Base-by-base conservation (phyloP, 2,329 filamentous ascomycete species). In the Teratosphaeria gauchensis region DNA sequence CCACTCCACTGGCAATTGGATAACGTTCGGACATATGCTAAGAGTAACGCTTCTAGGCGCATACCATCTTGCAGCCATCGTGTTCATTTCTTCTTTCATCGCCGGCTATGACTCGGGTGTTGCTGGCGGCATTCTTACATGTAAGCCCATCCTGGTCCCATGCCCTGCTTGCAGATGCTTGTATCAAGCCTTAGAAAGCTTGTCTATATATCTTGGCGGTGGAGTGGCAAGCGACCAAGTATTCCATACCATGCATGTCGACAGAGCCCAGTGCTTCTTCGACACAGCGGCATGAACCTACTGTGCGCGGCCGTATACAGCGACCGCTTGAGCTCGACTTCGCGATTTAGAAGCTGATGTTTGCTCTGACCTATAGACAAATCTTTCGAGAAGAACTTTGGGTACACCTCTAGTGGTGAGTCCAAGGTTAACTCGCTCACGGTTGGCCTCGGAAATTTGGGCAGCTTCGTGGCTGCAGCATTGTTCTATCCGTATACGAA, bases 381-480 rank as follows among this genome's bases (percentile, higher is more conserved):
- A 38, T 59, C 62, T 3, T 69, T 65, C 57, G 59, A 68, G 54
- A 38, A 59, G n/a, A 64, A 69, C 58, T 69, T 68, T 38, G 58
- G 63, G 8, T 69, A 68, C 54, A 64, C 57, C 2, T 64, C 65
- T 52, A 65, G 64, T 33, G 42, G n/a, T n/a, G 42, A 48, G 21
- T 68, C 66, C 9, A 68, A 61, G 30, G 63, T 67, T 51, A 61
- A 46, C 55, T 58, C 77, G 6, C 75, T 79, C 53, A 73, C 75
- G 30, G 76, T 79, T 28, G 74, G 75, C 3, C 75, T 80, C 32
- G 77, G 80, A 56, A 78, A 81, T 60, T 74, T 77, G 5, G 79
- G 78, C n/a, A 78, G 78, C 46, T 78, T 82, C 58, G 74, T 78
- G 33, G 79, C 78, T 16, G 78, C 77, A 60, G 76, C 82, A 55